Evolutionary conservation across 192 early-diverging fungal genomes (phyloP).

Genomic region (Rhizophagus prolifer): DNA sequence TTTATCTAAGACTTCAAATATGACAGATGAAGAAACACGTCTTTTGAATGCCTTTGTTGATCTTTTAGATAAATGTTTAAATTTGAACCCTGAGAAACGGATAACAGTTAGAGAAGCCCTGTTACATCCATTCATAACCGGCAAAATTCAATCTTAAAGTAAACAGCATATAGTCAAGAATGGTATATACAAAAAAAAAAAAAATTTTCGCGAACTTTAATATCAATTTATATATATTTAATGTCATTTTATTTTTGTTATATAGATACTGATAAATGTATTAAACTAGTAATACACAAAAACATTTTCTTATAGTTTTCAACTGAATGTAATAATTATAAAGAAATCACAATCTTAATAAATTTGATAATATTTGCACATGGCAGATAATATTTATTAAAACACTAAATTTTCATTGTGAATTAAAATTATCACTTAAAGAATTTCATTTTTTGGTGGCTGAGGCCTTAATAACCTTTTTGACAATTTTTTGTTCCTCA

Average conservation of each 20-base stretch:
- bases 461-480: slow-evolving; percentile 93
- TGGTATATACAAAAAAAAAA: neutral
- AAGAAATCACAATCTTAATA: neutral
- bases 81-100: slow-evolving; percentile 86
- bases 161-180: neutral
- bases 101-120: slow-evolving; percentile 85
- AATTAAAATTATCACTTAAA: neutral
- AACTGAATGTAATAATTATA: neutral
- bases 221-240: neutral
- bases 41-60: slow-evolving; percentile 73
- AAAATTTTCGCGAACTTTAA: neutral
- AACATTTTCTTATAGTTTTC: neutral
- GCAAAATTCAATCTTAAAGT: slow-evolving; percentile 32
- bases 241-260: neutral
- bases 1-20: slow-evolving; percentile 52
- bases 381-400: no score
- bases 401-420: neutral
- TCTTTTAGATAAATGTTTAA: slow-evolving; percentile 82
- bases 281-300: neutral
- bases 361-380: neutral
- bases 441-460: slow-evolving; percentile 30
- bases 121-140: slow-evolving; percentile 79
- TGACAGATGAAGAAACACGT: slow-evolving; percentile 57
- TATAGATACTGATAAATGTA: neutral
- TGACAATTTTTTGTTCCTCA: slow-evolving; percentile 99